Evolutionary conservation across 2,329 filamentous ascomycete genomes (phyloP), one percentile per base, ranked within the genome.

Genomic region (Fusarium sp.): DNA sequence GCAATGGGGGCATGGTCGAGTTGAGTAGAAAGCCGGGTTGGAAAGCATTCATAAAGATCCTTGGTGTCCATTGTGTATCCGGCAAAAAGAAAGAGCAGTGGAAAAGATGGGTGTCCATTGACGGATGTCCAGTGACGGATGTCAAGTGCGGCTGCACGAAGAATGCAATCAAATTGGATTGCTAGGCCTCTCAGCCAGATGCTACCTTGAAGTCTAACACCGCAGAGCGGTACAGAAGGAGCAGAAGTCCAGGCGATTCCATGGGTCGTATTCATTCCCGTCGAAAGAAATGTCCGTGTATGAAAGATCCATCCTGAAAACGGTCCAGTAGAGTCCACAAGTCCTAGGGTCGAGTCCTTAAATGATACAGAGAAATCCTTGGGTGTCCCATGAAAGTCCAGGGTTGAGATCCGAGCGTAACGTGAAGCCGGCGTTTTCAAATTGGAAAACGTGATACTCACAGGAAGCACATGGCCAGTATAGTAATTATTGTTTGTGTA

Each of bases 381-480:
- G 20, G 24, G 24, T 46, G 52, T 48, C 64, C 63, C 56, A 42
- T 56, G 48, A 55, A 57, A 74, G 65, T 74, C 65, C 75, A 72
- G 65, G 62, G 37, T 65, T 67, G 67, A 40, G 42, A 57, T 77
- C 76, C 76, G 62, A 58, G 34, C 37, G 41, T 29, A 68, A 52
- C 37, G 41, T 34, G 68, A 57, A 69, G 55, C 58, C 63, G 63
- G 56, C 53, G 62, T 67, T 69, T 62, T 75, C 64, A 75, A 74
- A 65, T 51, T 75, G 62, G 52, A 67, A 61, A 66, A 53, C 72
- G 79, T 76, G 69, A 81, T 81, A 83, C 81, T 83, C 67, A 83
- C 81, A 69, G 64, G 47, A 51, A 72, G 74, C 73, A 54, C 57
- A 16, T 59, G 14, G 71, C 71, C 77, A 68, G 37, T 55, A 48